Conservation (phyloP, 2,329 filamentous ascomycete species). For the Colletotrichum navitas region DNA sequence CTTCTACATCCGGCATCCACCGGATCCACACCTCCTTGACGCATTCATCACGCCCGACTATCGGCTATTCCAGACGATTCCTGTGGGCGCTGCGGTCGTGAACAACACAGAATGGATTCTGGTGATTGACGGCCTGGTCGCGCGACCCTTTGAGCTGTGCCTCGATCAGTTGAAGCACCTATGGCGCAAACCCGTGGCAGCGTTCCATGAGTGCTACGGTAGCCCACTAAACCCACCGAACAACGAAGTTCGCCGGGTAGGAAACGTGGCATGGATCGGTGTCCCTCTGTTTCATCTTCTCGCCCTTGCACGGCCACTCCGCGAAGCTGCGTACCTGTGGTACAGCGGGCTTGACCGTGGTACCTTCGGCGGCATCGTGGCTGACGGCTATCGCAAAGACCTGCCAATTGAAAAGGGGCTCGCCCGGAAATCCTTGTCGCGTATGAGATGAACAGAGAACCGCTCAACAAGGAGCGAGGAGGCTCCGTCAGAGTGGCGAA, state of each 20-base stretch:
- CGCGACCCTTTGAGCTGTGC: not conserved
- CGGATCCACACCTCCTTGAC: too few relatives aligned
- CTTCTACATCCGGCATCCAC: too few relatives aligned
- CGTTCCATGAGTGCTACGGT: not conserved
- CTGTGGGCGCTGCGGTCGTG: not conserved
- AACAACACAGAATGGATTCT: not conserved
- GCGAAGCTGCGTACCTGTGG: not conserved
- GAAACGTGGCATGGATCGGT: not conserved
- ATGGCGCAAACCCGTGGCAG: not conserved
- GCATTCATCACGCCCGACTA: too few relatives aligned
- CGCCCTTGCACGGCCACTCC: not conserved
- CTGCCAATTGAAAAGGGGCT: not conserved
- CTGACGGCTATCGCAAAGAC: not conserved
- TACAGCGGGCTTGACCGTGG: not conserved
- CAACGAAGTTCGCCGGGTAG: not conserved
- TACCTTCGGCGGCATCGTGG: not conserved
- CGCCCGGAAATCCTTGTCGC: not conserved
- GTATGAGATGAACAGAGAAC: not conserved
- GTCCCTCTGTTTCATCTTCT: not conserved
- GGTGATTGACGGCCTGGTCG: too few relatives aligned
- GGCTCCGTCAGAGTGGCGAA: not conserved
- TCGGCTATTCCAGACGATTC: not conserved
- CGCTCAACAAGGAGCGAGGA: not conserved
- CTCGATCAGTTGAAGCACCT: not conserved
- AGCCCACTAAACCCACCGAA: not conserved